These are phyloP conservation scores for Heterotrichella gracilis DNA, from an alignment of 352 stramenopile species.

Conservation along the genomic window DNA sequence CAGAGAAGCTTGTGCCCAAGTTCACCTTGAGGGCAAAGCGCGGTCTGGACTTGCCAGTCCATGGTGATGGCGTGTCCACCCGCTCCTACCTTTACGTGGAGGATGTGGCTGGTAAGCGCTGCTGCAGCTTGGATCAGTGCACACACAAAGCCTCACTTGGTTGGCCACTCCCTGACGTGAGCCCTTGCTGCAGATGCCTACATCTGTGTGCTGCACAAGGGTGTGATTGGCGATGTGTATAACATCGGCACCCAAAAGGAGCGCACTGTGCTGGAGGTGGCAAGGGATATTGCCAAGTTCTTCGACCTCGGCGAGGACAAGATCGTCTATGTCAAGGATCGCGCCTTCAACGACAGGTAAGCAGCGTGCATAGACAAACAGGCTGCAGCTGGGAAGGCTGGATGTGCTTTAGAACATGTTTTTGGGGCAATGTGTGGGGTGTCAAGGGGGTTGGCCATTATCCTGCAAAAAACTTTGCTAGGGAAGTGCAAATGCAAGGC, in stretches of 20 bases:
- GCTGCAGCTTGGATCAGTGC: too few species aligned
- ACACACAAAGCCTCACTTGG: too few species aligned
- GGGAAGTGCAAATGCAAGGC: too few species aligned
- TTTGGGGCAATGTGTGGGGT: too few species aligned
- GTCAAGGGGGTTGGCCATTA: too few species aligned
- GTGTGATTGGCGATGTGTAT: constrained; percentile 53
- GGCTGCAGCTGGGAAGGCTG: too few species aligned
- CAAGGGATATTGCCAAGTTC: constrained; percentile 26
- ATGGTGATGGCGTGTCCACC: constrained; percentile 65
- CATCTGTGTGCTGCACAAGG: constrained; percentile 68
- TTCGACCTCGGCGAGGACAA: constrained; percentile 28
- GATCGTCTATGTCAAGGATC: constrained; percentile 39
- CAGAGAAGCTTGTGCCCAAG: constrained; percentile 92
- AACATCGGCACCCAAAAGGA: constrained; percentile 69
- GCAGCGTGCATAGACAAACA: too few species aligned
- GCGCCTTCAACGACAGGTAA: constrained; percentile 92
- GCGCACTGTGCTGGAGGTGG: constrained; percentile 39
- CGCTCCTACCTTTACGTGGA: constrained; percentile 84
- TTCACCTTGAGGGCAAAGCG: constrained; percentile 27
- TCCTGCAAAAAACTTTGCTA: too few species aligned
- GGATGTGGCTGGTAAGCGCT: constrained; percentile 63
- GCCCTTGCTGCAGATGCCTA: too few species aligned
- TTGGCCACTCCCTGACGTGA: too few species aligned
- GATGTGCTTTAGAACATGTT: too few species aligned
- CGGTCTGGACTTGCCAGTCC: constrained; percentile 50